These are phyloP conservation scores for Phytophthora idaei DNA, from an alignment of 352 stramenopile species.

Conservation along the genomic window DNA sequence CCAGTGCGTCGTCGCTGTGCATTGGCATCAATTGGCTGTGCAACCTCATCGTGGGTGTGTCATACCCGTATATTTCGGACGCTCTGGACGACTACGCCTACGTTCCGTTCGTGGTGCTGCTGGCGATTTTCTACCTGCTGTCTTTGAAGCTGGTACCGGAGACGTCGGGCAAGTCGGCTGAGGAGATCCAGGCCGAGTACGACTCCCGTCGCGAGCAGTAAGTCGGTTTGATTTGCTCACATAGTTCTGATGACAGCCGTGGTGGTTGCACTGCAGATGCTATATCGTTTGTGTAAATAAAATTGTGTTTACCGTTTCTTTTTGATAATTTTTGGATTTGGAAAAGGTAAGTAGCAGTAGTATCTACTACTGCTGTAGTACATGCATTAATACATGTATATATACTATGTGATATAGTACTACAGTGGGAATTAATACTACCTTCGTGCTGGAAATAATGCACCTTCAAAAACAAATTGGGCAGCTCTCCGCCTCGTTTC, in stretches of 20 bases:
- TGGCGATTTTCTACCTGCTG: conserved; percentile 22
- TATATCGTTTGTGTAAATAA: too few species aligned
- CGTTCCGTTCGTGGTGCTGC: conserved; percentile 25
- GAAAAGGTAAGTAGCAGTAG: too few species aligned
- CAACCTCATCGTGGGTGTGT: conserved; percentile 59
- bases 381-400: too few species aligned
- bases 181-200: conserved; percentile 57
- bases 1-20: too few species aligned
- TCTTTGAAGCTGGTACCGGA: conserved; percentile 54
- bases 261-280: too few species aligned
- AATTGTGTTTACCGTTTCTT: too few species aligned
- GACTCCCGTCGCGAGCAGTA: conserved; percentile 35
- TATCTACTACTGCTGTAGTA: too few species aligned
- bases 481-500: background rate
- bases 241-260: too few species aligned
- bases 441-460: background rate
- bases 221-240: background rate
- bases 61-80: conserved; percentile 39
- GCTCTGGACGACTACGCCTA: conserved; percentile 10
- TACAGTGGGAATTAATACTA: background rate
- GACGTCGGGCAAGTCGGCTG: conserved; percentile 59
- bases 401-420: too few species aligned
- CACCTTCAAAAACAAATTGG: background rate
- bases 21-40: conserved; percentile 50
- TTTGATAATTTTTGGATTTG: too few species aligned